Conservation (phyloP, 192 early-diverging fungal genomes). For the Rhizoclosmatium globosum region DNA sequence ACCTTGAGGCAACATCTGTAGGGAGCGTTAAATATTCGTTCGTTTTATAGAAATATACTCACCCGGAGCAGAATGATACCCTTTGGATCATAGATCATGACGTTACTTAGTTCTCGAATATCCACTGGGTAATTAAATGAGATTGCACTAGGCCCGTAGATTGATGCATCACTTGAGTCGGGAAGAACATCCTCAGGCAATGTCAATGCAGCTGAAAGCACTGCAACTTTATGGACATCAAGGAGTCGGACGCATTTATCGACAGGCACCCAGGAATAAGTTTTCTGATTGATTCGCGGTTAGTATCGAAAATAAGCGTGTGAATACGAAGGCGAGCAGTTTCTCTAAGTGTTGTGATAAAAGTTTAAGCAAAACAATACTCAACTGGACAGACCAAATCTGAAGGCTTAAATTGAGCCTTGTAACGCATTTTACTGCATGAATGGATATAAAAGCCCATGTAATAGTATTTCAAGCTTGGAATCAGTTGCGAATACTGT, state of each 20-base stretch:
- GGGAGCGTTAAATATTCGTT: neutral
- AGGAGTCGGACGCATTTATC: conserved; percentile 60
- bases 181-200: neutral
- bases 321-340: neutral
- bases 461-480: conserved; percentile 82
- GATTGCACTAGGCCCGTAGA: conserved; percentile 20
- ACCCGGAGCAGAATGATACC: conserved; percentile 5
- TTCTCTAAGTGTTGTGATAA: no score
- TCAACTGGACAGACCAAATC: conserved; percentile 76
- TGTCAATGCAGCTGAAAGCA: conserved; percentile 38
- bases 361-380: no score
- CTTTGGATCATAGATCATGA: conserved; percentile 10
- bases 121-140: neutral
- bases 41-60: neutral
- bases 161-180: neutral
- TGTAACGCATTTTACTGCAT: conserved; percentile 95
- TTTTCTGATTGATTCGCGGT: conserved; percentile 26
- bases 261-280: conserved; percentile 50
- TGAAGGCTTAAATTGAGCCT: conserved; percentile 86
- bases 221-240: conserved; percentile 59
- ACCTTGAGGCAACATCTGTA: conserved; percentile 21
- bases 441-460: conserved; percentile 95
- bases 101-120: neutral
- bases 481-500: conserved; percentile 52
- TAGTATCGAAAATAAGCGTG: neutral